Evolutionary conservation across 2,329 filamentous ascomycete species (phyloP).

Genomic region (Diaporthe caulivora): DNA sequence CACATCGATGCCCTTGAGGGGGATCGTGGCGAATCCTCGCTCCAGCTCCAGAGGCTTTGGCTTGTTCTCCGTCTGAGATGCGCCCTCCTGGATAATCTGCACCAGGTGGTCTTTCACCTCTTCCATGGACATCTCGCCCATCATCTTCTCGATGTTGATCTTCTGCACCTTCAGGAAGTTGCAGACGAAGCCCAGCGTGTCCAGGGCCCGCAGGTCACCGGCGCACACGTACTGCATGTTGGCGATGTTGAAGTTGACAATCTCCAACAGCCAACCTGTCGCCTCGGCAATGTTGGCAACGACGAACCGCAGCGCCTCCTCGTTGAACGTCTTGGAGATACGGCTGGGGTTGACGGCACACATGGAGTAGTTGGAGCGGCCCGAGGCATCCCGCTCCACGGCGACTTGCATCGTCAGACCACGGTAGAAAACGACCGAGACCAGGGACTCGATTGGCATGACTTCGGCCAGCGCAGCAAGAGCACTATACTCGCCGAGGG

Average conservation of each 20-base stretch:
- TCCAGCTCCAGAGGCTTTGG: slow-evolving; percentile 89
- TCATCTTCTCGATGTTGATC: slow-evolving; percentile 95
- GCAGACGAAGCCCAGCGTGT: slow-evolving; percentile 81
- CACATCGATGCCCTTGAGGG: slow-evolving; percentile 96
- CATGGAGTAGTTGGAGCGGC: slow-evolving; percentile 99
- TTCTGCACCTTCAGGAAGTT: slow-evolving; percentile 98
- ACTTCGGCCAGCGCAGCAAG: slow-evolving; percentile 96
- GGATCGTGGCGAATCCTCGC: slow-evolving; percentile 96
- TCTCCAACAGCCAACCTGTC: slow-evolving; percentile 95
- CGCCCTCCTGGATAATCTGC: slow-evolving; percentile 90
- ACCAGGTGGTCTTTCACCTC: slow-evolving; percentile 91
- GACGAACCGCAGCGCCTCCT: slow-evolving; percentile 95
- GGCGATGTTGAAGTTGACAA: slow-evolving; percentile 94
- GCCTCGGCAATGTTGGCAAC: slow-evolving; percentile 95
- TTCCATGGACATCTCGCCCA: slow-evolving; percentile 86
- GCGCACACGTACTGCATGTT: slow-evolving; percentile 83
- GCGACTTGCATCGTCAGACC: slow-evolving; percentile 99
- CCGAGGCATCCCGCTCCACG: slow-evolving; percentile 92
- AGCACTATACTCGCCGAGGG: slow-evolving; percentile 97
- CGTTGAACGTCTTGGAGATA: slow-evolving; percentile 98
- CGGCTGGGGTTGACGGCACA: slow-evolving; percentile 98
- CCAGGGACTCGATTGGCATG: slow-evolving; percentile 99
- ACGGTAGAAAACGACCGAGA: slow-evolving; percentile 99
- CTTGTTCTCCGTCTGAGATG: slow-evolving; percentile 89
- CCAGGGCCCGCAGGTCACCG: slow-evolving; percentile 77